These are phyloP conservation scores for Termitomyces sp. DNA, from an alignment of 768 basidiomycete genomes.

Conservation along the genomic window DNA sequence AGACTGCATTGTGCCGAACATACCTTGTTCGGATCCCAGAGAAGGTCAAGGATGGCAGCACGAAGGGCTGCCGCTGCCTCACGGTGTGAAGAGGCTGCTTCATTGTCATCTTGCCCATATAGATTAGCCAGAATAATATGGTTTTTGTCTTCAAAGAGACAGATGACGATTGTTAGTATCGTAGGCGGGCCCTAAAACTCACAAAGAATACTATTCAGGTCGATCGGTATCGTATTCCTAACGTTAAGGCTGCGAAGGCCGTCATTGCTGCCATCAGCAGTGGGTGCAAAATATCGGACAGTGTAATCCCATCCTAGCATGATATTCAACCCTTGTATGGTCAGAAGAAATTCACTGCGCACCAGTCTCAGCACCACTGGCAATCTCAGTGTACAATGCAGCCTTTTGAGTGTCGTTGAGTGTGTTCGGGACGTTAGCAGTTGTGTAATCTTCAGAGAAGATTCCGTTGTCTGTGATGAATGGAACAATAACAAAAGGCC, in stretches of 20 bases:
- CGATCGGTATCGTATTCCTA: conserved; percentile 61
- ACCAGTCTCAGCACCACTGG: conserved; percentile 82
- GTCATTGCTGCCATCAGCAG: conserved; percentile 33
- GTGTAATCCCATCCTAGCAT: conserved; percentile 46
- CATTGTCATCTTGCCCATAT: conserved; percentile 42
- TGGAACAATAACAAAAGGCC: background rate
- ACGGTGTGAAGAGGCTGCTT: conserved; percentile 43
- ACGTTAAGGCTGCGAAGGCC: conserved; percentile 71
- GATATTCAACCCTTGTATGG: background rate
- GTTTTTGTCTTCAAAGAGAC: conserved; percentile 45
- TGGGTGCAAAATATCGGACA: conserved; percentile 38
- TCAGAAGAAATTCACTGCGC: conserved; percentile 14
- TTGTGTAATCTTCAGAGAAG: conserved; percentile 59
- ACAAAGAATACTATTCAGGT: conserved; percentile 85
- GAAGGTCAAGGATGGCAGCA: conserved; percentile 74
- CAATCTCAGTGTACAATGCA: conserved; percentile 81
- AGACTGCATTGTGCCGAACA: conserved; percentile 1
- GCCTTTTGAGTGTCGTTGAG: conserved; percentile 56
- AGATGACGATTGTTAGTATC: background rate
- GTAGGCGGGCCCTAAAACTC: conserved; percentile 6
- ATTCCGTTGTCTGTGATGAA: background rate
- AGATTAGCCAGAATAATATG: conserved; percentile 55
- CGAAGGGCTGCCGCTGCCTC: conserved; percentile 52
- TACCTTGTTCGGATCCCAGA: conserved; percentile 74
- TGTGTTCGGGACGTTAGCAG: conserved; percentile 64